phyloP scores from a whole-genome alignment of 225 moss, liverwort and hornwort genomes.

The Sphagnum contortum region DNA sequence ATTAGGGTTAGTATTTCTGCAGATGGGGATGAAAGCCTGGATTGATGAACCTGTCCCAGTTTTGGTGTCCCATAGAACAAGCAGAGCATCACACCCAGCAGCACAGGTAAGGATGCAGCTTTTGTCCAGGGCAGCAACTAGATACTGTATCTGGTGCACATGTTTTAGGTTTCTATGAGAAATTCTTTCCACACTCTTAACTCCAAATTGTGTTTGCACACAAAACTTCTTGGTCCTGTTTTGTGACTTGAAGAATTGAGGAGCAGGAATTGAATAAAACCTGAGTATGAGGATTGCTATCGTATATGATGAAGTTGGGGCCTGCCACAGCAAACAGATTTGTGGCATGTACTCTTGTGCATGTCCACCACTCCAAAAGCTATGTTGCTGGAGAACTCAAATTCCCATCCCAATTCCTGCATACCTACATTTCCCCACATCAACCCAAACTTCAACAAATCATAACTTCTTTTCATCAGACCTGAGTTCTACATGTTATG shows the following conservation, averaged over 20 bases:
- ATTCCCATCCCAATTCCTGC: slow-evolving; percentile 52
- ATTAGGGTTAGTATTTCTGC: too few relatives aligned
- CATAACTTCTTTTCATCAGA: too few relatives aligned
- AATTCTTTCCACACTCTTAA: too few relatives aligned
- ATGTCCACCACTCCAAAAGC: slow-evolving; percentile 33
- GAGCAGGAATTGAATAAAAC: background rate
- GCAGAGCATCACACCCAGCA: slow-evolving; percentile 41
- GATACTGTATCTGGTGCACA: slow-evolving; percentile 43
- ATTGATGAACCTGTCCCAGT: slow-evolving; percentile 27
- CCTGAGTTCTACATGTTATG: too few relatives aligned
- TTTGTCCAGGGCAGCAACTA: slow-evolving; percentile 33
- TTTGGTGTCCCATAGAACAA: slow-evolving; percentile 39
- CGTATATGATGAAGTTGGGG: slow-evolving; percentile 26
- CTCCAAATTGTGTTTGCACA: too few relatives aligned
- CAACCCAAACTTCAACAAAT: too few relatives aligned
- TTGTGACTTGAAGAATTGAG: too few relatives aligned
- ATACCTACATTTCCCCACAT: background rate
- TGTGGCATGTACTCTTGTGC: slow-evolving; percentile 26
- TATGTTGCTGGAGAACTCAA: slow-evolving; percentile 41
- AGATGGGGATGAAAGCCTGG: too few relatives aligned
- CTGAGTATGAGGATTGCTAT: slow-evolving; percentile 8
- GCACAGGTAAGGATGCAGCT: slow-evolving; percentile 27
- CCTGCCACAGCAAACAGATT: slow-evolving; percentile 41
- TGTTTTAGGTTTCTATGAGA: slow-evolving; percentile 3
- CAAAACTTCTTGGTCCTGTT: too few relatives aligned